Evolutionary conservation across 441 rosid species (phyloP).

Genomic region (Erodium trifolium): DNA sequence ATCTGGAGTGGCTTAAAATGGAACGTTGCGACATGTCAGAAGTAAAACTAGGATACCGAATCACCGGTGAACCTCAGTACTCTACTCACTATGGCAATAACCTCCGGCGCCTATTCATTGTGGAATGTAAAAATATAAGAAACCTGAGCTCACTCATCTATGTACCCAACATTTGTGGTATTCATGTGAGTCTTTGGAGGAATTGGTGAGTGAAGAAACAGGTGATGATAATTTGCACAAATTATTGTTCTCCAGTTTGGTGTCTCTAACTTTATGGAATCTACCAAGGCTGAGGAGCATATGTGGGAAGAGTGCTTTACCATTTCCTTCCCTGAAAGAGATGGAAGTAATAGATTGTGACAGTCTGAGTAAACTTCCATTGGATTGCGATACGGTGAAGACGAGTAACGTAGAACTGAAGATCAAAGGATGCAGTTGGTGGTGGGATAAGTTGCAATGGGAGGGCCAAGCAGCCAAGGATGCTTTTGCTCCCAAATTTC

Average conservation of each 20-base stretch:
- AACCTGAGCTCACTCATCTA: not conserved
- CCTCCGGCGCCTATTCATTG: not conserved
- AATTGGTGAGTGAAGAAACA: not conserved
- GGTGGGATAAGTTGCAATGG: constrained; percentile 6
- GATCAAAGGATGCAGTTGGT: not conserved
- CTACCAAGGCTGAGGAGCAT: not conserved
- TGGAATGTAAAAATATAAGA: not conserved
- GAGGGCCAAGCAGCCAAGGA: not conserved
- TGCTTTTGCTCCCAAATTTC: not conserved
- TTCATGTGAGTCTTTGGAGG: not conserved
- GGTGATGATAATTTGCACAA: not conserved
- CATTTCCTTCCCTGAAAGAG: not conserved
- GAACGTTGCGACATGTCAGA: not conserved
- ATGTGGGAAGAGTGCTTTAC: not conserved
- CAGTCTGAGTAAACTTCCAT: not conserved
- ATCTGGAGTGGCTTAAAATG: constrained; percentile 1
- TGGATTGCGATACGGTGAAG: not conserved
- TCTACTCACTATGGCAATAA: not conserved
- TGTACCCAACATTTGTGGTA: not conserved
- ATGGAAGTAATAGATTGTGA: not conserved
- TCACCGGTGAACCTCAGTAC: no score
- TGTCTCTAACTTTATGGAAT: not conserved
- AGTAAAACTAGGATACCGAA: not conserved
- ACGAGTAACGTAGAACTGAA: not conserved
- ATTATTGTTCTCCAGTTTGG: not conserved